These are phyloP conservation scores for Kurtzmaniella quercitrusa DNA, from an alignment of 1,139 yeast species.

Conservation along the genomic window DNA sequence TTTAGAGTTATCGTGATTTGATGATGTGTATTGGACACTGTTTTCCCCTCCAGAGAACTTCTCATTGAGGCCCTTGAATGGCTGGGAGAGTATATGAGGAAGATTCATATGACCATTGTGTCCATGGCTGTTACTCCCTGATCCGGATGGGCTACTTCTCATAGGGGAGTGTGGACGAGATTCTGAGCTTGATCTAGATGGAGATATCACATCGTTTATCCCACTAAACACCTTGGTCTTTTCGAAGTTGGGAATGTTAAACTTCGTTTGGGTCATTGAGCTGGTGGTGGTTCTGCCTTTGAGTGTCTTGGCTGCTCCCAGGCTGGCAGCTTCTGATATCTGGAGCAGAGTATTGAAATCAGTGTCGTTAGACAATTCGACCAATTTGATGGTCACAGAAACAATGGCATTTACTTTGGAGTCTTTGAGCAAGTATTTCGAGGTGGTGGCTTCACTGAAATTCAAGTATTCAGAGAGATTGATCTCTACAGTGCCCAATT, in stretches of 20 bases:
- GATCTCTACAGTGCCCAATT: constrained; percentile 63
- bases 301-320: constrained; percentile 1
- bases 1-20: background rate
- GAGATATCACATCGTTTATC: constrained; percentile 26
- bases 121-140: background rate
- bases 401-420: constrained; percentile 81
- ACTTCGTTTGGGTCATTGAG: constrained; percentile 6
- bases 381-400: constrained; percentile 38
- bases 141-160: too few relatives aligned
- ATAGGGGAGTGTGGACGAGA: background rate
- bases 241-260: constrained; percentile 37
- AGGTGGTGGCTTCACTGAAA: constrained; percentile 46
- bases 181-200: background rate
- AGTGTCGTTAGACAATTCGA: constrained; percentile 38
- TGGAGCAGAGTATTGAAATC: constrained; percentile 42
- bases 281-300: background rate
- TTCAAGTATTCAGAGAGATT: constrained; percentile 72
- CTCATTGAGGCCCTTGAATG: background rate
- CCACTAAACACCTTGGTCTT: constrained; percentile 37
- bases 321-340: constrained; percentile 22
- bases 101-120: background rate
- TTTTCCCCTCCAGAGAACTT: background rate
- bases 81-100: background rate
- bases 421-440: constrained; percentile 65
- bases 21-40: background rate